Evolutionary conservation across 352 stramenopile species (phyloP).

Genomic region (Globisporangium recalcitrans): DNA sequence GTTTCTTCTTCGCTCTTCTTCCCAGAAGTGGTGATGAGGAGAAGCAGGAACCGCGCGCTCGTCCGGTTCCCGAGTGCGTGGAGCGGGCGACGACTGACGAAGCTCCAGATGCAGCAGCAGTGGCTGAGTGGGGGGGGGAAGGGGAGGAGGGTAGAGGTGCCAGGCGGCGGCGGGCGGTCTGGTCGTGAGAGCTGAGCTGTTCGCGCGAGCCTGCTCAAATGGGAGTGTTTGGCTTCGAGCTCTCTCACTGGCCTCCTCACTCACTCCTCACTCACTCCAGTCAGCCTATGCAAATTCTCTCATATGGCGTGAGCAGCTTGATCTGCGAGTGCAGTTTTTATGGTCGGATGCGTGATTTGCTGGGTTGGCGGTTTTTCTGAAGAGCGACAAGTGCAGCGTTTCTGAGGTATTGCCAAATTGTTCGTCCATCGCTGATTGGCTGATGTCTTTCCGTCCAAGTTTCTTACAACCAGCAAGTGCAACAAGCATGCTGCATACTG

Average conservation of each 20-base stretch:
- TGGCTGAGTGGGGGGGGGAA: too few species aligned
- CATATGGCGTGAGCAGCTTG: not conserved
- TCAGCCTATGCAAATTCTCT: slow-evolving; percentile 6
- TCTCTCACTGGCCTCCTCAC: not conserved
- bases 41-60: not conserved
- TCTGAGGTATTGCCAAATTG: too few species aligned
- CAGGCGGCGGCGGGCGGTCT: not conserved
- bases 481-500: too few species aligned
- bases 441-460: too few species aligned
- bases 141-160: not conserved
- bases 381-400: too few species aligned
- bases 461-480: too few species aligned
- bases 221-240: slow-evolving; percentile 1
- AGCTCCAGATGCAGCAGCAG: not conserved
- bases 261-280: not conserved
- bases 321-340: not conserved
- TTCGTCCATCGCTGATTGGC: too few species aligned
- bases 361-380: too few species aligned
- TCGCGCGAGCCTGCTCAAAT: slow-evolving; percentile 4
- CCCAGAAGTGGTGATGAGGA: not conserved
- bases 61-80: not conserved
- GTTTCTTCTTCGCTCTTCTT: not conserved
- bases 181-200: not conserved
- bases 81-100: not conserved
- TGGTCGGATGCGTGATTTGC: too few species aligned